Evolutionary conservation across 305 asterid genomes (phyloP).

Genomic region (Lippia alba): DNA sequence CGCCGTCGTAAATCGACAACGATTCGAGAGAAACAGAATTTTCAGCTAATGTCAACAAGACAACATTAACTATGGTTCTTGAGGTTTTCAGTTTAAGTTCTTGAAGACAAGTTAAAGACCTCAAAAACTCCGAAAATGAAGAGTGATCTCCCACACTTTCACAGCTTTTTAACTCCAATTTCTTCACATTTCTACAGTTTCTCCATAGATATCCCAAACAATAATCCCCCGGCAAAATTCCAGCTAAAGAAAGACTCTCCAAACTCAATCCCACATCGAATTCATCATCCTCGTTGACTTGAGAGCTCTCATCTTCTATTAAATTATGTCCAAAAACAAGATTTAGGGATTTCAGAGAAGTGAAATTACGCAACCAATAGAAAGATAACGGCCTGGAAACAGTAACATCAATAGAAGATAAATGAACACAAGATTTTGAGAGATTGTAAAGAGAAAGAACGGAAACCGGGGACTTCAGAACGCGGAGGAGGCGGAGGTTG

Average conservation of each 20-base stretch:
- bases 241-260: conserved; percentile 58
- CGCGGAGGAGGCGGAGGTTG: conserved; percentile 53
- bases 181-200: conserved; percentile 58
- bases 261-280: conserved; percentile 47
- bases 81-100: conserved; percentile 67
- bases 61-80: conserved; percentile 56
- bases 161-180: conserved; percentile 60
- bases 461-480: conserved; percentile 51
- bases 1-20: conserved; percentile 71
- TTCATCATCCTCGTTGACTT: conserved; percentile 3
- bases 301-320: conserved; percentile 24
- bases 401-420: conserved; percentile 55
- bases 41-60: conserved; percentile 57
- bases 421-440: conserved; percentile 50
- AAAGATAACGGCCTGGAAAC: conserved; percentile 61
- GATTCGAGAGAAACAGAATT: conserved; percentile 50
- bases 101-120: conserved; percentile 41
- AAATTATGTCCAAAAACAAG: conserved; percentile 42
- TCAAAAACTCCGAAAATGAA: conserved; percentile 52
- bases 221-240: conserved; percentile 52
- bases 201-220: conserved; percentile 65
- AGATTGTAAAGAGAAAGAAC: conserved; percentile 44
- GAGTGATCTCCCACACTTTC: conserved; percentile 66
- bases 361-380: conserved; percentile 58
- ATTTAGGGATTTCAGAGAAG: conserved; percentile 53